Base-by-base conservation (phyloP, 805 yeast species). In the Phaffomyces thermotolerans region DNA sequence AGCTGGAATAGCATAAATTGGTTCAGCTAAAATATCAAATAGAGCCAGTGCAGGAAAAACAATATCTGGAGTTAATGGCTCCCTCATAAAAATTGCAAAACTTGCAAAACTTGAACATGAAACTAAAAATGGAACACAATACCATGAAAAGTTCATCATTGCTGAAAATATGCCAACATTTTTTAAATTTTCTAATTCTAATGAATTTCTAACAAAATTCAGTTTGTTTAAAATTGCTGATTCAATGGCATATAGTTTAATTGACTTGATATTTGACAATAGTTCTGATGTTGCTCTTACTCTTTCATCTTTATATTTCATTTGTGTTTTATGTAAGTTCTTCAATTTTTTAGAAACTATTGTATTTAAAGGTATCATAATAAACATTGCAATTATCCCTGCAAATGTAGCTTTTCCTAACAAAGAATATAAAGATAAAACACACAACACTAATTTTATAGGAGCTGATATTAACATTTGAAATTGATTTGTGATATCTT, bases 211-310 rank as follows among this genome's bases (percentile, higher is more conserved):
- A 25, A 76, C 69, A 44, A 70, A 72, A 10, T 65, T 53, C 12
- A 82, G 59, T 48, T 72, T 74, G 18, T 66, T 63, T 32, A 78
- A 52, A 79, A 81, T 78, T 23, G 87, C 82, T 30, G 65, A 63
- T 56, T 82, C 90, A 84, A 86, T 81, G 0, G 84, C 78, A 53
- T 80, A 82, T 24, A 82, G 62, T 53, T 82, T 82, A 51, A 82
- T 76, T 42, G 80, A 72, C 53, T 81, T 82, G 40, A 81, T 77
- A 27, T 80, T 71, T 33, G 70, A 68, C 40, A 82, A 58, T 12
- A 82, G 67, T 52, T 82, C 90, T 15, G 75, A 69, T n/a, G 78
- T 75, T 18, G 73, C 62, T 15, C 75, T 70, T 3, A 81, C 74
- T 63, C 90, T 69, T 20, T 62, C 62, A 57, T 82, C 89, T 49